These are phyloP conservation scores for Amanita molliuscula DNA, from an alignment of 768 basidiomycete species.

Conservation along the genomic window DNA sequence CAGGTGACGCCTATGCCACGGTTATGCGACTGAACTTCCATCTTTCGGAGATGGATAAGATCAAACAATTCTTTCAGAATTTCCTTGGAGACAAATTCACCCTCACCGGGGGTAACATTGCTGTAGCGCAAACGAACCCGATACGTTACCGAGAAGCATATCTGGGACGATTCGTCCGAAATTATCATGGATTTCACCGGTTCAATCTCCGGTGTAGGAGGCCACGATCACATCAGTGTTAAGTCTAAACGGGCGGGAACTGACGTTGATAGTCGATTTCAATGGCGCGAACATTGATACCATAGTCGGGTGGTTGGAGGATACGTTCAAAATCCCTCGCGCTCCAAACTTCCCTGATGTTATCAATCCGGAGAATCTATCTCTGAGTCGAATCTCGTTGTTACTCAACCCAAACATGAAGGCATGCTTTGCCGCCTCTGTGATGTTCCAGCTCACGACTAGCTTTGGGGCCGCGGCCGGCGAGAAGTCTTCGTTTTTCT, in stretches of 20 bases:
- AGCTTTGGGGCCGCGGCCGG: background rate
- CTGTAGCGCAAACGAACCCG: no score
- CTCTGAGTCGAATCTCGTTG: background rate
- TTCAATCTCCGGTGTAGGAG: background rate
- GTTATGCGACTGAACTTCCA: no score
- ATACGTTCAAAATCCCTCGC: background rate
- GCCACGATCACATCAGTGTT: background rate
- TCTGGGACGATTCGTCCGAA: conserved; percentile 3
- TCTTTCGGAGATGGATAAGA: no score
- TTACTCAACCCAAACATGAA: background rate
- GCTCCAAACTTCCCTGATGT: background rate
- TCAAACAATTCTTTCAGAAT: no score
- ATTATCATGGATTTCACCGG: background rate
- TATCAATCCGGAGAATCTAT: background rate
- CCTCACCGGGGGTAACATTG: no score
- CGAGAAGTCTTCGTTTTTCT: background rate
- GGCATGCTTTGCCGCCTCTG: background rate
- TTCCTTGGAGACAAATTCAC: no score
- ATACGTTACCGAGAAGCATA: no score
- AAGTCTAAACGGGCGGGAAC: background rate
- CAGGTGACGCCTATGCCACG: no score
- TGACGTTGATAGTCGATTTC: background rate
- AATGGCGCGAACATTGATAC: background rate
- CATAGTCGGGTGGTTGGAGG: background rate
- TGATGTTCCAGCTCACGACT: background rate